Percentiles rank a stretch among this genome's conserved stretches.
These are phyloP conservation scores for Meira miltonrushii DNA, from an alignment of 1,284 basidiomycete genomes.

Conservation along the genomic window DNA sequence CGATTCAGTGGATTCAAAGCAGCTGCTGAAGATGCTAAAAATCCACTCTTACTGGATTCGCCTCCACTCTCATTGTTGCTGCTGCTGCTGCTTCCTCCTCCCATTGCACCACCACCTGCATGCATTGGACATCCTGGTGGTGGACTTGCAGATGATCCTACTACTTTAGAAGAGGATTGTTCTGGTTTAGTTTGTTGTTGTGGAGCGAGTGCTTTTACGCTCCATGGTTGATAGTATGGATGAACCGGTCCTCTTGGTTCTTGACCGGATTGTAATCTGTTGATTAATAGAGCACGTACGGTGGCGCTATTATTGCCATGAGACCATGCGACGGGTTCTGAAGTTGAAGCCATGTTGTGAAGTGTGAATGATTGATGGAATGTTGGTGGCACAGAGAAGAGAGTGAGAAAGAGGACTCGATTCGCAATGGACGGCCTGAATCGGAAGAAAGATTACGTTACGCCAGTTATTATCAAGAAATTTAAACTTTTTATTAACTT, in stretches of 20 bases:
- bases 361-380: no score
- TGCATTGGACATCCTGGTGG: conserved; percentile 10
- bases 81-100: conserved; percentile 9
- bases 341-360: neutral
- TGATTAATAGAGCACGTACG: neutral
- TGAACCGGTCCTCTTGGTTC: conserved; percentile 1
- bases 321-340: neutral
- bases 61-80: conserved; percentile 54
- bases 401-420: no score
- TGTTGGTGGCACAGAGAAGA: no score
- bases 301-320: conserved; percentile 8
- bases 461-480: no score
- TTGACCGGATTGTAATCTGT: conserved; percentile 4
- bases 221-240: conserved; percentile 11
- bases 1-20: conserved; percentile 72
- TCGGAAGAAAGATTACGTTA: no score
- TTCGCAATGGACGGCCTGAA: no score
- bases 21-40: conserved; percentile 14
- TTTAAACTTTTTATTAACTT: no score
- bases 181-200: neutral
- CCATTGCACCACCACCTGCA: neutral
- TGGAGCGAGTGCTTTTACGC: neutral
- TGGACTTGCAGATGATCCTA: neutral
- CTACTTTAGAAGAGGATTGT: neutral
- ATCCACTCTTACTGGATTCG: neutral